These are phyloP conservation scores for Porcisia hertigi DNA, from an alignment of 208 protist species.

Conservation along the genomic window DNA sequence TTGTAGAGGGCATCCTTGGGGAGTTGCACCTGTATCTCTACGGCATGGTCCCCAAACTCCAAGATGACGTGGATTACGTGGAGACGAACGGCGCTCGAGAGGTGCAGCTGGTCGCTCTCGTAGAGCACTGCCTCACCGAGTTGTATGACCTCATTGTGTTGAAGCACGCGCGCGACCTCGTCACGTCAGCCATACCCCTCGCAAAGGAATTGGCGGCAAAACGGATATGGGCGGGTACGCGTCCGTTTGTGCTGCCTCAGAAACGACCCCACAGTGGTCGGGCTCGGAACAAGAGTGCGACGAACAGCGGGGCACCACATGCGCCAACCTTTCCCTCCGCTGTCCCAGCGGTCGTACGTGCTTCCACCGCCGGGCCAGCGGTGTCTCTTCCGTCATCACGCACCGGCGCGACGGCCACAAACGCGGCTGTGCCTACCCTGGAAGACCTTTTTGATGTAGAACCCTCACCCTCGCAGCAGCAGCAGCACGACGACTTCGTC, in stretches of 20 bases:
- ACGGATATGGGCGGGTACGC: constrained; percentile 46
- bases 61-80: constrained; percentile 66
- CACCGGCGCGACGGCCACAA: background rate
- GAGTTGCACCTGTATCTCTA: constrained; percentile 66
- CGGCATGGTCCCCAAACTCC: constrained; percentile 60
- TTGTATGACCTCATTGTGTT: constrained; percentile 86
- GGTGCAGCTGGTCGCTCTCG: constrained; percentile 47
- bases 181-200: constrained; percentile 55
- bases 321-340: constrained; percentile 1
- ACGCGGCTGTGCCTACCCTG: background rate
- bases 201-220: constrained; percentile 77
- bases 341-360: background rate
- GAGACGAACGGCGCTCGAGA: constrained; percentile 68
- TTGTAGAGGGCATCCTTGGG: constrained; percentile 77
- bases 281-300: background rate
- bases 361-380: background rate
- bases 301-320: background rate
- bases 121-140: constrained; percentile 87
- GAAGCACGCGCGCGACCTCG: constrained; percentile 51
- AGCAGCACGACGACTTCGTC: background rate
- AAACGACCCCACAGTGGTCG: constrained; percentile 13
- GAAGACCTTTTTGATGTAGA: constrained; percentile 20
- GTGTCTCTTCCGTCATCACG: background rate
- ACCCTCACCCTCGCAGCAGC: constrained; percentile 9
- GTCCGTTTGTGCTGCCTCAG: constrained; percentile 21